Conservation (phyloP, 208 protist genomes). For the Trypanosoma congolense region DNA sequence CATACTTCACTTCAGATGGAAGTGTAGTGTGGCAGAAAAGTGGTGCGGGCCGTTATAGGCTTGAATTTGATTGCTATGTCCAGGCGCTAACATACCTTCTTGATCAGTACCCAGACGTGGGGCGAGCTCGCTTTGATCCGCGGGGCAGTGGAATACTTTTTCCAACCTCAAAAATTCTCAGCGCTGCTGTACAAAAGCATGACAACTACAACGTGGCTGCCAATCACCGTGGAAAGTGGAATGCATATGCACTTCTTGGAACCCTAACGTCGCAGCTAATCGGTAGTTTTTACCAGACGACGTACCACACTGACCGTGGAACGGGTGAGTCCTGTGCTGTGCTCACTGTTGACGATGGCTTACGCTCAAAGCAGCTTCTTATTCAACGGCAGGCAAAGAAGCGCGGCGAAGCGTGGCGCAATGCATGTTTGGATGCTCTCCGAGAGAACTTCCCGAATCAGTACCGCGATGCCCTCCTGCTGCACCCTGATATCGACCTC, state of each 20-base stretch:
- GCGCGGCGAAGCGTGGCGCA: conserved; percentile 75
- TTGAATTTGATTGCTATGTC: conserved; percentile 82
- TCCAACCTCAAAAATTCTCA: conserved; percentile 39
- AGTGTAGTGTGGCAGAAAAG: conserved; percentile 60
- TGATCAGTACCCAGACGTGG: conserved; percentile 58
- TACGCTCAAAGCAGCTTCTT: conserved; percentile 37
- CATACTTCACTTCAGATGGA: conserved; percentile 31
- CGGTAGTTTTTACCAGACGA: conserved; percentile 67
- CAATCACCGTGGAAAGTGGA: conserved; percentile 80
- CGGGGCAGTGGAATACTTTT: conserved; percentile 37
- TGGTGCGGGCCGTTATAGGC: conserved; percentile 57
- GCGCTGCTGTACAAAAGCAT: conserved; percentile 59
- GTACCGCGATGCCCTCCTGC: conserved; percentile 56
- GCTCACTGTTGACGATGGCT: conserved; percentile 67
- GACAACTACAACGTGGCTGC: conserved; percentile 56
- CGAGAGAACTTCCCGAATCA: conserved; percentile 80
- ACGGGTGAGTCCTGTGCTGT: conserved; percentile 42
- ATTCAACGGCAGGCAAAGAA: conserved; percentile 52
- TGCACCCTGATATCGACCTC: conserved; percentile 79
- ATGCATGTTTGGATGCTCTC: conserved; percentile 69
- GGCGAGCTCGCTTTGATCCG: conserved; percentile 11
- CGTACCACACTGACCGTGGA: conserved; percentile 37
- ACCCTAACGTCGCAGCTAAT: conserved; percentile 73
- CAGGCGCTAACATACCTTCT: conserved; percentile 74
- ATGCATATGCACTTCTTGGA: conserved; percentile 77